Percentiles rank a stretch among this genome's conserved stretches.
Evolutionary conservation across 768 basidiomycete genomes (phyloP).

Genomic region (Trametes maxima): DNA sequence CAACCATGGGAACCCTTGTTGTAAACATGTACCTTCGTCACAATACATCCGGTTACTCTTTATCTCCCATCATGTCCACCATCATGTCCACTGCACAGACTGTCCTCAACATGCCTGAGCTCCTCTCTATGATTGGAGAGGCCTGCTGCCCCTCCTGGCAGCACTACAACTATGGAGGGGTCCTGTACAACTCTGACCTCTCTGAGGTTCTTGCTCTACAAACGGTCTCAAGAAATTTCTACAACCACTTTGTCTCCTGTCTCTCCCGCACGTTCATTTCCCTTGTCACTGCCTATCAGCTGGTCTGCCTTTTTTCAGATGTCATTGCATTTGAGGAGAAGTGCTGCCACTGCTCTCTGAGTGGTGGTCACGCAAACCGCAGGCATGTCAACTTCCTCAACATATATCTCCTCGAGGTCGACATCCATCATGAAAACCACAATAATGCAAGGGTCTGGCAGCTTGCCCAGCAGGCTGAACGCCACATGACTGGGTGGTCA

Average conservation of each 20-base stretch:
- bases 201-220: too few species aligned
- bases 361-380: neutral
- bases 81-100: neutral
- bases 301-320: neutral
- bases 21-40: neutral
- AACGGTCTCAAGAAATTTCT: too few species aligned
- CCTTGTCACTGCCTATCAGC: too few species aligned
- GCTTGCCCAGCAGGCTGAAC: neutral
- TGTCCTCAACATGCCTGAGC: neutral
- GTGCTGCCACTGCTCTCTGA: neutral
- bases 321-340: neutral
- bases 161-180: neutral
- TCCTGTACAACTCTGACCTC: too few species aligned
- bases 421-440: neutral
- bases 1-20: neutral
- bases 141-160: neutral
- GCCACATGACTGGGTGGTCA: too few species aligned
- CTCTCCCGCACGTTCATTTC: too few species aligned
- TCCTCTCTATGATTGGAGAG: neutral
- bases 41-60: neutral
- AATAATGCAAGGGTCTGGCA: neutral
- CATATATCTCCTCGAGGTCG: neutral
- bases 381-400: neutral
- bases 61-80: too few species aligned
- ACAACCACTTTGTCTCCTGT: too few species aligned